Evolutionary conservation across 2,329 filamentous ascomycete genomes (phyloP), one percentile per base, ranked within the genome.

Genomic region (Paecilomyces sp.): DNA sequence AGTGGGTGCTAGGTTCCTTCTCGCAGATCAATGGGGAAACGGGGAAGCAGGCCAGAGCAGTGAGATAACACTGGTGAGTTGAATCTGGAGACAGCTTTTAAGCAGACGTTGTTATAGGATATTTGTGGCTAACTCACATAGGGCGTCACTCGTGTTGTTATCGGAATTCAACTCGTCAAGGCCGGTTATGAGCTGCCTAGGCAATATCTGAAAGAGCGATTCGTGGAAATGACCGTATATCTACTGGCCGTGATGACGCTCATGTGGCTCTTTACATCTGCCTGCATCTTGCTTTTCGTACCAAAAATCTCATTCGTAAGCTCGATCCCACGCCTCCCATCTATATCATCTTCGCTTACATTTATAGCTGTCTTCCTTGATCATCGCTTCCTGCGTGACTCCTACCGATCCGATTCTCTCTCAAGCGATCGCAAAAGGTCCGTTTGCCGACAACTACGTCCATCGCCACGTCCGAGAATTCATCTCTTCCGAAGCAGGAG

Each of bases 401-500:
- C 85, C 80, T 59, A 87, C 84, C 0, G 85, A 87, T 61, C 84
- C 84, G 0, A 77, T 87, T n/a, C 74, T 87, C 4, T 85, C 83
- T 0, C 84, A 86, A 64, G 83, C 83, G 28, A 79, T 87, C 15
- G 85, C 84, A 18, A 87, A 87, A 67, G 84, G 84, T 0, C 82
- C 83, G 0, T 86, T 88, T 63, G 79, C 85, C 0, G 84, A 87
- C 65, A 85, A 85, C 61, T 87, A 81, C 60, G 84, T 87, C 2
- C 76, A 80, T 9, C 79, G 83, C 1, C 76, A 80, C 2, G 73
- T 87, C 3, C 79, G 84, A 30, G 83, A 87, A 63, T 82, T 87
- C 59, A 86, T 87, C 22, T 86, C 84, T 0, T 79, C 84, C 0
- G 85, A 87, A 62, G 84, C 83, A 3, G 85, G 85, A 6, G 80